Base-by-base conservation (phyloP, 495 filamentous ascomycete genomes). In the Astrothelium subdiscretum region DNA sequence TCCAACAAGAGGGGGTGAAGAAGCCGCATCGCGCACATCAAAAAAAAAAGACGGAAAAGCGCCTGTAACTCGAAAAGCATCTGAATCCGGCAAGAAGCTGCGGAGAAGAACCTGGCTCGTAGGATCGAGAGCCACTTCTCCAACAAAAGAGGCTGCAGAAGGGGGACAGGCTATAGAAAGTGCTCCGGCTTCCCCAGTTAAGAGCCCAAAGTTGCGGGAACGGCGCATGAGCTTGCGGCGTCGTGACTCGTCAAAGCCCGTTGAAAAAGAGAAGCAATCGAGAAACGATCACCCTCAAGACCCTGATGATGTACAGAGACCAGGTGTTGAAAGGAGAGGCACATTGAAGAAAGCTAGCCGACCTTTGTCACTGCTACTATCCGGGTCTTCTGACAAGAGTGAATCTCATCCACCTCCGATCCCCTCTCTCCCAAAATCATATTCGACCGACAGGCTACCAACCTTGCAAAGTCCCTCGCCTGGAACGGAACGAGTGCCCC, bases 381-480 rank as follows among this genome's bases (percentile, higher is more conserved):
- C 31, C 11, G 32, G 58, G 8, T 40, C n/a, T 44, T n/a, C 40
- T 42, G 59, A 20, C 10, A 43, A 31, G n/a, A 48, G 20, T 20
- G 20, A 61, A 31, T 20, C 27, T 61, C 59, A 35, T 22, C 35
- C 27, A 35, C 65, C 68, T 22, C 32, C 60, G 18, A 77, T 83
- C 13, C 80, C 81, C 1, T 74, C 78, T 8, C 66, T 87, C 27
- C 81, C 80, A 26, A 80, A 75, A 67, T 82, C 76, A 44, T 80
- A 79, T 58, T 87, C 84, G 13, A 79, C 77, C 51, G 87, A 84
- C 62, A 83, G 78, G 70, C 77, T 83, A 66, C 78, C 66, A 32
- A 70, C 57, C 59, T 73, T 68, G 64, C 68, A 66, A 61, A 67
- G 78, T 63, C 68, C 79, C 63, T 71, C 78, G 63, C 70, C 79